Percentiles rank a stretch among this genome's conserved stretches.
Conservation (phyloP, 2,329 filamentous ascomycete genomes). For the Trichoderma afroharzianum region DNA sequence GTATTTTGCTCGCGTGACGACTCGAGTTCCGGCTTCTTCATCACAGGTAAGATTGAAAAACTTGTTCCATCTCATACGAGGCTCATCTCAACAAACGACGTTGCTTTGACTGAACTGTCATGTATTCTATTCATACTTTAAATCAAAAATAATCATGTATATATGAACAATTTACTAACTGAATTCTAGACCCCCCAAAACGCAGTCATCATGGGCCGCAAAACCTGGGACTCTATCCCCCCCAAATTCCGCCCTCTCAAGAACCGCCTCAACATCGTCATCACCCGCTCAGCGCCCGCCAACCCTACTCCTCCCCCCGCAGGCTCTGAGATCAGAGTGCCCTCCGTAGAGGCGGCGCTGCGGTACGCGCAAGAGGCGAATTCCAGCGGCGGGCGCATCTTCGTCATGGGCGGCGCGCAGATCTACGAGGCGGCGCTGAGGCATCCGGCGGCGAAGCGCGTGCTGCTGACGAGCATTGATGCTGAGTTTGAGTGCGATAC, state of each 20-base stretch:
- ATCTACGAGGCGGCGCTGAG: constrained; percentile 73
- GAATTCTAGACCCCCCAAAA: constrained; percentile 46
- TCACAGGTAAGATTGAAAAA: constrained; percentile 30
- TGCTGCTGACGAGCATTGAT: constrained; percentile 67
- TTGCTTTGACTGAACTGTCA: background rate
- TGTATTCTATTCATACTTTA: no score
- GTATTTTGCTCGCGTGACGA: constrained; percentile 90
- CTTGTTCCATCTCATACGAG: background rate
- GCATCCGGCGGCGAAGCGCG: constrained; percentile 52
- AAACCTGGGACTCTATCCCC: constrained; percentile 93
- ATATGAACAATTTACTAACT: background rate
- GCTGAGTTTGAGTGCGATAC: constrained; percentile 74
- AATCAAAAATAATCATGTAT: background rate
- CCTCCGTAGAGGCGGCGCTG: constrained; percentile 58
- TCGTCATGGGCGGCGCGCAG: constrained; percentile 86
- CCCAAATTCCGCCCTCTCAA: constrained; percentile 72
- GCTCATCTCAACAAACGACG: background rate
- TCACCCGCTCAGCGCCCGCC: constrained; percentile 54
- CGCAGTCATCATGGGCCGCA: constrained; percentile 94
- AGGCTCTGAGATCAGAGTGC: constrained; percentile 37
- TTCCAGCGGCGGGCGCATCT: constrained; percentile 54
- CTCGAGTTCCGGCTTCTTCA: constrained; percentile 47
- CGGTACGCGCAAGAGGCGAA: constrained; percentile 39
- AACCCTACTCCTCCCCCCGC: constrained; percentile 12
- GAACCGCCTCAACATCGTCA: constrained; percentile 75